Conservation (phyloP, 2,329 filamentous ascomycete species). For the Ophiognomonia clavigignenti-juglandacearum region DNA sequence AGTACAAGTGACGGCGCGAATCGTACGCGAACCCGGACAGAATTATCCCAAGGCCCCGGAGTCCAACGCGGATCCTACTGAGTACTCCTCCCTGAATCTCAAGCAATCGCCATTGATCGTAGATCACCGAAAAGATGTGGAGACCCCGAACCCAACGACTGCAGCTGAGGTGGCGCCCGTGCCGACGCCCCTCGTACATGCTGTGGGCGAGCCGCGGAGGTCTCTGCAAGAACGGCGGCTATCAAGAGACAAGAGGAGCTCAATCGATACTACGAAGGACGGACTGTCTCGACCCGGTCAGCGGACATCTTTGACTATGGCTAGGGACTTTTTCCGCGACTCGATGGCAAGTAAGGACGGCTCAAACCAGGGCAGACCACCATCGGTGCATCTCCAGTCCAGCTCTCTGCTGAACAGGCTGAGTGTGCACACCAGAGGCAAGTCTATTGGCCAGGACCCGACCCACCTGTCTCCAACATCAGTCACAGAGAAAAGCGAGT, state of each 20-base stretch:
- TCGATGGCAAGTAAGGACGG: conserved; percentile 38
- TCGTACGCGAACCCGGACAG: conserved; percentile 61
- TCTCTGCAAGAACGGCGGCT: conserved; percentile 44
- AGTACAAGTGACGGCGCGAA: conserved; percentile 83
- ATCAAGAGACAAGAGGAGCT: conserved; percentile 34
- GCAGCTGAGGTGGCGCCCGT: conserved; percentile 20
- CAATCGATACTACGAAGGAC: conserved; percentile 14
- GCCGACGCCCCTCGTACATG: conserved; percentile 13
- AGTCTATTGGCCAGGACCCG: conserved; percentile 44
- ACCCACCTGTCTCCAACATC: conserved; percentile 35
- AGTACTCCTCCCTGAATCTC: conserved; percentile 45
- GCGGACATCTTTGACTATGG: conserved; percentile 55
- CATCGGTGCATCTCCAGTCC: conserved; percentile 38
- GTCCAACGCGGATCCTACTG: conserved; percentile 33
- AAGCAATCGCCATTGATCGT: conserved; percentile 56
- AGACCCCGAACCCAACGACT: conserved; percentile 24
- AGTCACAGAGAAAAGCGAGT: conserved; percentile 39
- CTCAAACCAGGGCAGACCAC: conserved; percentile 30
- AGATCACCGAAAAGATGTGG: conserved; percentile 44
- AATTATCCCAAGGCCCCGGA: conserved; percentile 36
- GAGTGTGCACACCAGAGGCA: conserved; percentile 60
- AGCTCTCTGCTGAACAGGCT: conserved; percentile 53
- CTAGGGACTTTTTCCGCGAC: conserved; percentile 54
- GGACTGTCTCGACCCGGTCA: conserved; percentile 33
- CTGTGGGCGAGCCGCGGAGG: conserved; percentile 29